Conservation (phyloP, 2,329 filamentous ascomycete species). For the Sarocladium brachiariae region DNA sequence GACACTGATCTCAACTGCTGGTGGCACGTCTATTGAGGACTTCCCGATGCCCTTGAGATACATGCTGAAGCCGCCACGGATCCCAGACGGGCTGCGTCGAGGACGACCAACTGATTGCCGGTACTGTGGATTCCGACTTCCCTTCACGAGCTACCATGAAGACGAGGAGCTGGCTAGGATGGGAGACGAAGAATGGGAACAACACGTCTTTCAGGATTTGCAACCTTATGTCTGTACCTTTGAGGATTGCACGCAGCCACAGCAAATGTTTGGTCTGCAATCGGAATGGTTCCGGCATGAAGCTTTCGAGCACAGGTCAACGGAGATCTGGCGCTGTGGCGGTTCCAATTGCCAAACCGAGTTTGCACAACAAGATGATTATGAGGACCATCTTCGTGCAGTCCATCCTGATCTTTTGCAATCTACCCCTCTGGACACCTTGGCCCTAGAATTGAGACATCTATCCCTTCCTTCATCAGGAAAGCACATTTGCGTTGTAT, state of each 20-base stretch:
- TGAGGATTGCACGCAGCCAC: not conserved
- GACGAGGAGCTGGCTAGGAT: not conserved
- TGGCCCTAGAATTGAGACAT: not conserved
- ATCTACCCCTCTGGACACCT: not conserved
- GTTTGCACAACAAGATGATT: not conserved
- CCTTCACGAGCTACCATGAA: not conserved
- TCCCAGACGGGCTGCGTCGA: not conserved
- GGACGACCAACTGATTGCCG: not conserved
- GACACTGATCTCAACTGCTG: not conserved
- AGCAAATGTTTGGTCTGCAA: not conserved
- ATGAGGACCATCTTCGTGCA: not conserved
- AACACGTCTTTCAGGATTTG: not conserved
- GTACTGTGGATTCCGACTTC: not conserved
- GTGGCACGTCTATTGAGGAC: not conserved
- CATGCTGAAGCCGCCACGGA: not conserved
- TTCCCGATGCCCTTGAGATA: not conserved
- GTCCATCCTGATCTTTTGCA: not conserved
- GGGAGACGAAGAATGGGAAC: not conserved
- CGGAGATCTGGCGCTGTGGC: not conserved
- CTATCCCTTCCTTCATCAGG: not conserved
- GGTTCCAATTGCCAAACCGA: not conserved
- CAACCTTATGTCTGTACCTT: slow-evolving; percentile 3
- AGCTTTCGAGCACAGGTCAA: not conserved
- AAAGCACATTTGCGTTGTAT: not conserved
- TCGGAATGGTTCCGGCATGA: not conserved